Conservation (phyloP, 257 asterid genomes). For the Coffea canephora region DNA sequence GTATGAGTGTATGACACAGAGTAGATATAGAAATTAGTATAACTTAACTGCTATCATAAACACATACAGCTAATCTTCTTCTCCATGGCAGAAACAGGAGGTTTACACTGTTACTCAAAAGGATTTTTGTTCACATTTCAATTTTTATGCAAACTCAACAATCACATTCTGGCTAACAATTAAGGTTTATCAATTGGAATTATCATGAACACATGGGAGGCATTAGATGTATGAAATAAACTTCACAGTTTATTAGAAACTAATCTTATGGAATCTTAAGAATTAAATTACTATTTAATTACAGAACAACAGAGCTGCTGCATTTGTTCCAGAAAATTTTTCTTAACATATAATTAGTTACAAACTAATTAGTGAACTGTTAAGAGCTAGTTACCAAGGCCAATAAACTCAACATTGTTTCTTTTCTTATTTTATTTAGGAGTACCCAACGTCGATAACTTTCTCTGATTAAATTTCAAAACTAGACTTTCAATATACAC, state of each 20-base stretch:
- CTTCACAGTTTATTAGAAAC: background rate
- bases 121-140: background rate
- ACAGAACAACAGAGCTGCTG: background rate
- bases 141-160: background rate
- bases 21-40: background rate
- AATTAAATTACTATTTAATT: too few relatives aligned
- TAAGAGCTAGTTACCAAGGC: background rate
- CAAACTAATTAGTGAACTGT: background rate
- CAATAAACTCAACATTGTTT: background rate
- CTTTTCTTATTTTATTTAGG: background rate
- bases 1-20: too few relatives aligned
- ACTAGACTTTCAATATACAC: constrained; percentile 11
- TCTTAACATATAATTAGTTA: background rate
- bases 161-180: background rate
- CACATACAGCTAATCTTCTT: background rate
- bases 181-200: background rate
- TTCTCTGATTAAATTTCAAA: background rate
- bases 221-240: background rate
- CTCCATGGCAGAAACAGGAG: background rate
- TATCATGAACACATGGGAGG: background rate
- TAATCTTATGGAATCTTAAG: background rate
- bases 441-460: background rate
- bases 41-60: background rate
- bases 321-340: background rate
- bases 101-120: background rate